A percentile compares a stretch with the other conserved stretches of the same genome.
Conservation (phyloP, 164 flowering plant species). For the Annona cherimola region DNA sequence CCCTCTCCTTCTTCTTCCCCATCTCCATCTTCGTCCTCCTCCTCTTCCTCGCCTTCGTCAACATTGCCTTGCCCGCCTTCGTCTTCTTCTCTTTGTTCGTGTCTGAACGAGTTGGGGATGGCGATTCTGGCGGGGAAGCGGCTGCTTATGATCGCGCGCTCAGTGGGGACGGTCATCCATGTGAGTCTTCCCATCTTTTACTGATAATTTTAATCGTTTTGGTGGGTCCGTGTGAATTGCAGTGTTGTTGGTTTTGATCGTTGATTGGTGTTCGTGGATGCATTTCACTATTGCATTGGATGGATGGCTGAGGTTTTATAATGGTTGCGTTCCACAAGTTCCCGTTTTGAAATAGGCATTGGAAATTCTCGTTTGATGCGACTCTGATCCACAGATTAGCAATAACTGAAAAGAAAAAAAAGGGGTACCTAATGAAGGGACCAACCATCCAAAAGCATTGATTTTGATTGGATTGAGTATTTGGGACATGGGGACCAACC, state of each 20-base stretch:
- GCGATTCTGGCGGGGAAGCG: constrained; percentile 57
- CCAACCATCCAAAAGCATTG: no score
- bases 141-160: constrained; percentile 36
- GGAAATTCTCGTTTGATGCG: no score
- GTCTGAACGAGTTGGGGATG: constrained; percentile 38
- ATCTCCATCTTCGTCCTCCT: background rate
- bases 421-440: no score
- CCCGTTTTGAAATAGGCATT: no score
- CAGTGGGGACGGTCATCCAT: constrained; percentile 19
- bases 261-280: no score
- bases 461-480: no score
- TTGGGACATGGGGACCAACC: no score
- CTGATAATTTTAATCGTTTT: background rate
- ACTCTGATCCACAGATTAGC: no score
- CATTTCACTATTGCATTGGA: no score
- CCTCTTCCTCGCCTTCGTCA: constrained; percentile 23
- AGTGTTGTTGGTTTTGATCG: background rate
- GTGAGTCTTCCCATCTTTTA: constrained; percentile 30
- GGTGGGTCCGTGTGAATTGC: background rate
- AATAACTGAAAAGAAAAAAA: no score
- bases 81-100: constrained; percentile 20
- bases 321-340: no score
- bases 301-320: no score
- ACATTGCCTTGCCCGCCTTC: constrained; percentile 15
- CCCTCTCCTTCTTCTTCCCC: constrained; percentile 4